phyloP scores from a whole-genome alignment of 176 grass and related monocot genomes.

The Rhipidocladum racemiflorum region DNA sequence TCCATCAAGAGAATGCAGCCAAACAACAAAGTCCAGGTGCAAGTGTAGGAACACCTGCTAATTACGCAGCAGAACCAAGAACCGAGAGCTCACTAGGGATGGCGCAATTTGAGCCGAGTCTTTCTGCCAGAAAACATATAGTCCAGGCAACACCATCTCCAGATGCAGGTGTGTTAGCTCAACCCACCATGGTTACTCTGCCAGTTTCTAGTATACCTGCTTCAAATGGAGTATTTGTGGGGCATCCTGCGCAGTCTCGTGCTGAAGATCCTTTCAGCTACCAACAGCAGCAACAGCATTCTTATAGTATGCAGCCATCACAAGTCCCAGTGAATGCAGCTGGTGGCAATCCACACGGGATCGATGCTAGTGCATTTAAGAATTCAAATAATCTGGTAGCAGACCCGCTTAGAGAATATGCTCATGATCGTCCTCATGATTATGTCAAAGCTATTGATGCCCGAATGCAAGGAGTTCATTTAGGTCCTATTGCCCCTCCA shows the following conservation, averaged over 20 bases:
- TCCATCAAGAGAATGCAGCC: constrained; percentile 45
- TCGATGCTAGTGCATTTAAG: constrained; percentile 36
- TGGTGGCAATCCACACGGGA: constrained; percentile 14
- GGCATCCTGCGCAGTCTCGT: constrained; percentile 31
- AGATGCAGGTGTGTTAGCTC: constrained; percentile 37
- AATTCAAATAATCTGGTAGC: constrained; percentile 43
- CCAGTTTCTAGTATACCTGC: constrained; percentile 36
- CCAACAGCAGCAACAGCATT: constrained; percentile 49
- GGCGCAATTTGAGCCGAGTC: constrained; percentile 36
- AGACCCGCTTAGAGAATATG: constrained; percentile 53
- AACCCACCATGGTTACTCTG: constrained; percentile 34
- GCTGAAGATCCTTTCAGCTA: constrained; percentile 42
- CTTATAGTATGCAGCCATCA: constrained; percentile 44
- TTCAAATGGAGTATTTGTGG: constrained; percentile 51
- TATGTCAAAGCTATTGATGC: constrained; percentile 53
- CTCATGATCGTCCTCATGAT: constrained; percentile 42
- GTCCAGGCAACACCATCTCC: constrained; percentile 33
- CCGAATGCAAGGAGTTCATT: constrained; percentile 59
- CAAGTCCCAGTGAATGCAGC: constrained; percentile 33
- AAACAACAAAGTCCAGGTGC: constrained; percentile 37
- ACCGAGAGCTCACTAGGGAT: constrained; percentile 24
- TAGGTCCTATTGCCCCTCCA: constrained; percentile 50
- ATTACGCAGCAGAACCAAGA: constrained; percentile 38
- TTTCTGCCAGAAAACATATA: constrained; percentile 31
- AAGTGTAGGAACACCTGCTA: constrained; percentile 23